Evolutionary conservation across 768 basidiomycete species (phyloP).

Genomic region (Russula abietina): DNA sequence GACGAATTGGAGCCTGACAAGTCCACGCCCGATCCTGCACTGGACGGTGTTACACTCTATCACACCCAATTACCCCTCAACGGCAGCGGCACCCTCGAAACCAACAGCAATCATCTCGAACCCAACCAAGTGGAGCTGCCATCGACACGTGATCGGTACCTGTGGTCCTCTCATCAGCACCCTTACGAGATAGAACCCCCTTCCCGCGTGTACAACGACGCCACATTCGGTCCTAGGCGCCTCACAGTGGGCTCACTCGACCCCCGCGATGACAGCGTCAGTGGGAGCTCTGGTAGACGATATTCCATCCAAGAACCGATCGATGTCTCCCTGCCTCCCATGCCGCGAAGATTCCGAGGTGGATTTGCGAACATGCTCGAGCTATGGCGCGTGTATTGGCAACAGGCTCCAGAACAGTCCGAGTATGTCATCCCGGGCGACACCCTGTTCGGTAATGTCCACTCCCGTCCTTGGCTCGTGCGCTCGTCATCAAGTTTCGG

Average conservation of each 20-base stretch:
- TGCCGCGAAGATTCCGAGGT: slow-evolving; percentile 19
- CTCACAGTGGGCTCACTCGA: slow-evolving; percentile 37
- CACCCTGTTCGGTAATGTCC: neutral
- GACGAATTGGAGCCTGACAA: slow-evolving; percentile 4
- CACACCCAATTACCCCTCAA: slow-evolving; percentile 5
- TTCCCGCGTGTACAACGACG: slow-evolving; percentile 34
- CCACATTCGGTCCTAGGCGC: slow-evolving; percentile 13
- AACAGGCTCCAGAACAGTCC: slow-evolving; percentile 13
- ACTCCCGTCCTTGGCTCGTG: slow-evolving; percentile 7
- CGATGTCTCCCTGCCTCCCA: slow-evolving; percentile 2
- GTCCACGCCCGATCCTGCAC: slow-evolving; percentile 3
- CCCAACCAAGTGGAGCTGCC: neutral
- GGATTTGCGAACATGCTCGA: slow-evolving; percentile 23
- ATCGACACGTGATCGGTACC: slow-evolving; percentile 33
- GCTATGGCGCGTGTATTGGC: slow-evolving; percentile 21
- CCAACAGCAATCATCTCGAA: neutral
- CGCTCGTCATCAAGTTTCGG: slow-evolving; percentile 15
- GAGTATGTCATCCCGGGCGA: slow-evolving; percentile 13
- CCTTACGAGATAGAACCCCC: slow-evolving; percentile 59
- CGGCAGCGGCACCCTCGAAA: slow-evolving; percentile 10
- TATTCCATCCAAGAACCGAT: slow-evolving; percentile 15
- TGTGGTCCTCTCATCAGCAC: slow-evolving; percentile 52
- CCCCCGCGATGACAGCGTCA: slow-evolving; percentile 5
- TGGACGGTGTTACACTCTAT: slow-evolving; percentile 11
- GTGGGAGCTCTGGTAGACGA: too few species aligned